Evolutionary conservation across 345 rosid genomes (phyloP).

Genomic region (Eucalyptus sideroxylon): DNA sequence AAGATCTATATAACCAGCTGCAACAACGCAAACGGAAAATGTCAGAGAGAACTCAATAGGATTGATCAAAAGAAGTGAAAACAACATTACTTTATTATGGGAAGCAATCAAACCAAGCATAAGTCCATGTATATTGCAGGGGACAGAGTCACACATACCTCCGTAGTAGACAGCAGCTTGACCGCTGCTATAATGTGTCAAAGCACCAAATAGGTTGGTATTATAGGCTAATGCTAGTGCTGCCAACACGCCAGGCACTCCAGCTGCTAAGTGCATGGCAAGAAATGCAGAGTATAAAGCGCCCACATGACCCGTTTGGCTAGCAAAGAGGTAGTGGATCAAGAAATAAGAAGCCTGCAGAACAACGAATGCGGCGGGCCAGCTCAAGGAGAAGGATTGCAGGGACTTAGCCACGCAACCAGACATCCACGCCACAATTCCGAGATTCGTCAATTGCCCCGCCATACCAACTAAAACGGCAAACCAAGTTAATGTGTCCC

Average conservation of each 20-base stretch:
- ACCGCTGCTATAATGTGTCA: constrained; percentile 98
- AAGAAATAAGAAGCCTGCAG: constrained; percentile 93
- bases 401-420: constrained; percentile 53
- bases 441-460: constrained; percentile 79
- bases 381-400: constrained; percentile 65
- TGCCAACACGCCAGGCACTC: constrained; percentile 71
- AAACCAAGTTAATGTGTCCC: constrained; percentile 98
- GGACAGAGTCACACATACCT: constrained; percentile 30
- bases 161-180: constrained; percentile 98
- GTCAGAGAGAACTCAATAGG: background rate
- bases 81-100: background rate
- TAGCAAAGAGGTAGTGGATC: constrained; percentile 90
- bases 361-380: constrained; percentile 82
- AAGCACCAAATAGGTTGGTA: constrained; percentile 86
- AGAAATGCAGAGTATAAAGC: constrained; percentile 96
- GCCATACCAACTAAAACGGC: constrained; percentile 97
- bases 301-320: constrained; percentile 96
- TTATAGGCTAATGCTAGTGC: constrained; percentile 86
- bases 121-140: background rate
- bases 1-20: constrained; percentile 90
- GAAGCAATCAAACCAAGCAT: background rate
- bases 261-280: constrained; percentile 90
- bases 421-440: constrained; percentile 89
- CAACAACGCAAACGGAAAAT: background rate
- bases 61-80: background rate